A percentile compares a stretch with the other conserved stretches of the same genome.
Conservation (phyloP, 306 rosid genomes). For the Ammopiptanthus mongolicus region DNA sequence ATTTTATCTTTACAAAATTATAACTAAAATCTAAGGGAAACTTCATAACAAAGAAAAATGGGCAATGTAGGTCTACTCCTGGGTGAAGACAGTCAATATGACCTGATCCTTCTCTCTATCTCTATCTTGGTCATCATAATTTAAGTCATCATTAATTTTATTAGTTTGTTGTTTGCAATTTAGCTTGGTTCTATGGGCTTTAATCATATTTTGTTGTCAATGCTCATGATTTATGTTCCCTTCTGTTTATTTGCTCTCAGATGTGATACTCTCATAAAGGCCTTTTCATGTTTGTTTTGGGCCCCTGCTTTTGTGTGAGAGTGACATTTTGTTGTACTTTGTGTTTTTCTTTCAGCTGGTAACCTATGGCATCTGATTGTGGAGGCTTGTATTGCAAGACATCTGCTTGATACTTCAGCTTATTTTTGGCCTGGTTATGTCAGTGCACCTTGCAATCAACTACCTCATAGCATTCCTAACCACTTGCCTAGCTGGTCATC, state of each 20-base stretch:
- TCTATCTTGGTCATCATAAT: conserved; percentile 4
- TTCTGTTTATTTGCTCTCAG: conserved; percentile 4
- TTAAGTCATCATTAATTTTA: conserved; percentile 5
- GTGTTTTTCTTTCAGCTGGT: conserved; percentile 60
- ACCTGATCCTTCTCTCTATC: not conserved
- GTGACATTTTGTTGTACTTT: conserved; percentile 19
- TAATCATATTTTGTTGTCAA: not conserved
- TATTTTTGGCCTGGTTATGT: conserved; percentile 98
- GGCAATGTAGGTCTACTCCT: not conserved
- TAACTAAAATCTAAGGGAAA: not conserved
- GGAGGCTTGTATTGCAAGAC: conserved; percentile 91
- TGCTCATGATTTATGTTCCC: conserved; percentile 9
- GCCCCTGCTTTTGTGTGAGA: not conserved
- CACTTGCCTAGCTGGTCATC: conserved; percentile 83
- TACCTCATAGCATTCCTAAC: conserved; percentile 54
- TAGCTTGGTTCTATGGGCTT: conserved; percentile 2
- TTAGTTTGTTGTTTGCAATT: conserved; percentile 13
- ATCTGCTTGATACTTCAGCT: conserved; percentile 76
- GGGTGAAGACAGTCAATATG: not conserved
- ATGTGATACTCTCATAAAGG: conserved; percentile 2
- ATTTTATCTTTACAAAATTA: not conserved
- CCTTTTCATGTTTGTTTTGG: not conserved
- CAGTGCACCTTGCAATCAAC: conserved; percentile 51
- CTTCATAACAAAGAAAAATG: too few species aligned
- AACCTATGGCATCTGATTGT: conserved; percentile 86